Conservation (phyloP, 1,284 basidiomycete species). For the Sanghuangporus weigelae region DNA sequence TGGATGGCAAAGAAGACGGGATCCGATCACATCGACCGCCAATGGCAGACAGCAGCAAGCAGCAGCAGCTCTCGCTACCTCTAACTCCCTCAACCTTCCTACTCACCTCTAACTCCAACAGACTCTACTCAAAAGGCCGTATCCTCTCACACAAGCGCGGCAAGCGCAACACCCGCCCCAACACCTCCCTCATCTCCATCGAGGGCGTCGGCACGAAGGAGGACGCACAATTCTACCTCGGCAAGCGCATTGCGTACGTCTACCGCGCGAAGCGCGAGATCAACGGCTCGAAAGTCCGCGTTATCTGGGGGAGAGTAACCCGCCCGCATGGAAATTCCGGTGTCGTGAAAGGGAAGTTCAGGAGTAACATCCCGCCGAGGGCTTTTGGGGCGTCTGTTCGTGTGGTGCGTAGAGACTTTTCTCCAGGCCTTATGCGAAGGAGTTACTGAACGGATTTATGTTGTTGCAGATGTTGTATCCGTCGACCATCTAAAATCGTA, state of each 20-base stretch:
- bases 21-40: background rate
- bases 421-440: background rate
- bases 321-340: constrained; percentile 93
- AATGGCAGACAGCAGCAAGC: background rate
- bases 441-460: background rate
- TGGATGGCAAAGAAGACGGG: constrained; percentile 1
- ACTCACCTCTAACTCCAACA: constrained; percentile 29
- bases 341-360: constrained; percentile 98
- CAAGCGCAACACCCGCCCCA: constrained; percentile 93
- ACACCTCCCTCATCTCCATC: constrained; percentile 95
- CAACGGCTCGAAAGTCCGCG: constrained; percentile 88
- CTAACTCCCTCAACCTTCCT: background rate
- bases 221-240: constrained; percentile 97
- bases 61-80: background rate
- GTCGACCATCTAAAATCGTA: constrained; percentile 37
- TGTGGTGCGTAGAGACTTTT: constrained; percentile 59
- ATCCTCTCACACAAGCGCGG: constrained; percentile 98
- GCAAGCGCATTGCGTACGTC: constrained; percentile 98
- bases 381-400: constrained; percentile 94
- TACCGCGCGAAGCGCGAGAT: constrained; percentile 95
- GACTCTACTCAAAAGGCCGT: constrained; percentile 96
- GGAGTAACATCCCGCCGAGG: constrained; percentile 92
- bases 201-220: constrained; percentile 94
- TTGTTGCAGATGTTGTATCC: constrained; percentile 46
- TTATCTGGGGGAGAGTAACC: constrained; percentile 97